Conservation (phyloP, 1,139 yeast species). For the Candida sp. region DNA sequence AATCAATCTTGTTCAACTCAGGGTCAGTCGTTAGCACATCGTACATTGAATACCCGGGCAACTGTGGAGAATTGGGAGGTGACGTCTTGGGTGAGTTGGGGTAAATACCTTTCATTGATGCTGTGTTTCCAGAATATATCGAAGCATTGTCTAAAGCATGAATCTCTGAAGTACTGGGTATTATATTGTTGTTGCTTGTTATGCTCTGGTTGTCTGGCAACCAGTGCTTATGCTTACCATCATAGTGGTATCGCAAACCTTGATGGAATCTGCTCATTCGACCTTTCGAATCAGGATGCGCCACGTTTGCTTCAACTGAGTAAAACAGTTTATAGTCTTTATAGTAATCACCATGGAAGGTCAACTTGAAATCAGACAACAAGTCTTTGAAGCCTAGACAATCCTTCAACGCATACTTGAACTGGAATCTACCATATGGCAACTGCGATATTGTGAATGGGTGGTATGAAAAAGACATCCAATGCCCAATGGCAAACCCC, state of each 20-base stretch:
- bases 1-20: conserved; percentile 20
- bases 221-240: conserved; percentile 90
- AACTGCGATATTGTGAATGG: conserved; percentile 67
- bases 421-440: conserved; percentile 71
- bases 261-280: conserved; percentile 77
- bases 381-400: conserved; percentile 79
- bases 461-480: conserved; percentile 79
- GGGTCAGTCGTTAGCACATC: conserved; percentile 30
- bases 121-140: conserved; percentile 32
- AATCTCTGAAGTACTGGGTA: conserved; percentile 34
- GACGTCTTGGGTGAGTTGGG: conserved; percentile 31
- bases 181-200: conserved; percentile 9
- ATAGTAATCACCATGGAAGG: conserved; percentile 77
- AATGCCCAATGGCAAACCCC: conserved; percentile 87
- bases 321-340: conserved; percentile 82
- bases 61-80: conserved; percentile 25
- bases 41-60: conserved; percentile 23
- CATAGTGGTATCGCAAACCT: conserved; percentile 81
- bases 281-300: conserved; percentile 70
- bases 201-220: conserved; percentile 45
- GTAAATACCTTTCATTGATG: conserved; percentile 36
- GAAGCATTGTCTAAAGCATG: conserved; percentile 34
- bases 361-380: conserved; percentile 71
- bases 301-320: conserved; percentile 71
- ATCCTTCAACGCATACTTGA: conserved; percentile 71